Base-by-base conservation (phyloP, 2,329 filamentous ascomycete genomes). In the Orbilia brochopaga region DNA sequence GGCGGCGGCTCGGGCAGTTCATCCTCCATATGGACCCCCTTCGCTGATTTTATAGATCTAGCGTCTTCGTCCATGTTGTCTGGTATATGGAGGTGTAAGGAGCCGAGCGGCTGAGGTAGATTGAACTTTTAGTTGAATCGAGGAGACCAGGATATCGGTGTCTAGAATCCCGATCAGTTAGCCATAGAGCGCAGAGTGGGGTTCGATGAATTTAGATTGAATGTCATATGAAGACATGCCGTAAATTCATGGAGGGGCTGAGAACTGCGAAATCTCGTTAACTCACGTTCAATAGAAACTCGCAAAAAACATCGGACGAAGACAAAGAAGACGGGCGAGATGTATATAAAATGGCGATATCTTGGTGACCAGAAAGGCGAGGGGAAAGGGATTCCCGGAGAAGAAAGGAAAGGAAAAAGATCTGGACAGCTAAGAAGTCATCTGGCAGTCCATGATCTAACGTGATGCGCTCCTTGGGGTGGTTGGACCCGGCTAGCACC, bases 61-160 rank as follows among this genome's bases (percentile, higher is more conserved):
- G 67, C 55, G 44, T 72, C 67, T 8, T 60, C 64, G 4, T 60
- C 60, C 67, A 72, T 72, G 40, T 21, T n/a, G 24, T 5, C 8
- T 17, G 7, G 13, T 21, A 2, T 60, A 24, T 61, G 17, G 50
- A 17, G 17, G 54, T 46, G 50, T 32, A 53, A 57, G 13, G 17
- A 50, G 54, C 42, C 48, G 35, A 54, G 35, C 54, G 44, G 40
- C n/a, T 37, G 50, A 27, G n/a, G 27, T 23, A 27, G 46, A 23
- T 40, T 19, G n/a, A 13, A 42, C 15, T 5, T 42, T 2, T 13
- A 42, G 27, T 32, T 32, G 27, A 8, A 32, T 32, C 27, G 27
- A n/a, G n/a, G 27, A 32, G 27, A 32, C 27, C 3, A 32, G 27
- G 27, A 32, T 32, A 32, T 32, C 27, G 8, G 27, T 4, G 27